Evolutionary conservation across 2,329 filamentous ascomycete genomes (phyloP).

Genomic region (Exophiala alcalophila): DNA sequence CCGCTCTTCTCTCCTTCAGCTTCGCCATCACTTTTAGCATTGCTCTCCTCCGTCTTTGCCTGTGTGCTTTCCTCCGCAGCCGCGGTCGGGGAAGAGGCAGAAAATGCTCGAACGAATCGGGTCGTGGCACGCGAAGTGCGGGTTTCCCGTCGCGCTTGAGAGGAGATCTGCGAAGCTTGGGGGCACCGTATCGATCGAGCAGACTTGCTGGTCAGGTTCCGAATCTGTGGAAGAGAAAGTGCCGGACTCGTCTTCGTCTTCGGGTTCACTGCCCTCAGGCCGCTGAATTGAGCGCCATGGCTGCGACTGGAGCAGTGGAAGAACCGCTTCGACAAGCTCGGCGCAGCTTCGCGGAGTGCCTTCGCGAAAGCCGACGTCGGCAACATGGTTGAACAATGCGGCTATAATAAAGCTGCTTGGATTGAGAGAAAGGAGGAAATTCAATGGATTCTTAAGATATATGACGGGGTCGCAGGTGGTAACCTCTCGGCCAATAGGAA

Average conservation of each 20-base stretch:
- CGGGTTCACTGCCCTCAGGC: not conserved
- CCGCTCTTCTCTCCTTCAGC: conserved; percentile 4
- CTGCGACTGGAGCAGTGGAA: conserved; percentile 23
- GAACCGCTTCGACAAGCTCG: conserved; percentile 26
- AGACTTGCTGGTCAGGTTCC: conserved; percentile 5
- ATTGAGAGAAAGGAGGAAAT: too few relatives aligned
- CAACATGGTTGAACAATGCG: too few relatives aligned
- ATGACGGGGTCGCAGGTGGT: too few relatives aligned
- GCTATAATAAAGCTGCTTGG: too few relatives aligned
- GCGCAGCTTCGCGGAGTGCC: conserved; percentile 27
- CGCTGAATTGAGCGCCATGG: conserved; percentile 2
- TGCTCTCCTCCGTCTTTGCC: not conserved
- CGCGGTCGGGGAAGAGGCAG: conserved; percentile 7
- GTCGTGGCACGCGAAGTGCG: not conserved
- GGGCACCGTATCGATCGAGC: not conserved
- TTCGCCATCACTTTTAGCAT: not conserved
- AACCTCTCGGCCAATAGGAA: too few relatives aligned
- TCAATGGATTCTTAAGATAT: too few relatives aligned
- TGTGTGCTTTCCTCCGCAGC: not conserved
- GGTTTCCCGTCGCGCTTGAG: not conserved
- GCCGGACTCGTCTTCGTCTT: not conserved
- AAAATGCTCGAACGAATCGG: conserved; percentile 11
- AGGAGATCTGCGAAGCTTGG: too few relatives aligned
- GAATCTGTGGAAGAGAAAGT: not conserved
- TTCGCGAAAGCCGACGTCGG: conserved; percentile 20